Evolutionary conservation across 352 stramenopile genomes (phyloP), one percentile per base, ranked within the genome.

Genomic region (Phytophthora megakarya): DNA sequence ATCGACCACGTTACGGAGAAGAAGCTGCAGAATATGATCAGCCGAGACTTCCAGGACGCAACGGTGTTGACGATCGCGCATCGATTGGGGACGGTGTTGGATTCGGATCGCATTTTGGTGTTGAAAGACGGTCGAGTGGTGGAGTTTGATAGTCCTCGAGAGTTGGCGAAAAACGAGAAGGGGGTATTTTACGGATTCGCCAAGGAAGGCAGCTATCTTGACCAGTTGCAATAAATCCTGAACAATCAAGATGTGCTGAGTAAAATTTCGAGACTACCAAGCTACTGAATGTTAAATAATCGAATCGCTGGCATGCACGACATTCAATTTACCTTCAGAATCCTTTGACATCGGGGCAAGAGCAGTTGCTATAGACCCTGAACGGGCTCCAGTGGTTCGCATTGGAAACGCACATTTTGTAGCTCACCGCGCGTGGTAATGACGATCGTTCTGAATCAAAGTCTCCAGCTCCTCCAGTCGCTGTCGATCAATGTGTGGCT

Each of bases 11-110:
- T 78, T 12, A 98, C 81, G 8, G 86, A 93, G 50, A 49, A 75
- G 37, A 37, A 37, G 15, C 58, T 94, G 30, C 84, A 95, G 53
- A 43, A 70, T 12, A 72, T 90, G 13, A 97, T 98, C 60, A 81
- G 76, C 18, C 65, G 65, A n/a, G 76, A 77, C 10, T 99, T 99
- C 61, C 67, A 61, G 10, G 56, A 85, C 13, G 97, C 85, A 16
- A 99, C 97, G 0, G 75, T 98, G 40, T 65, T 99, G 1, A 98
- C 94, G 1, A 98, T 99, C 48, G 97, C 97, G 18, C 97, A 99
- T 76, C 86, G 97, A 1, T 64, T 99, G n/a, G 85, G 99, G 58
- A 99, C 96, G 7, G 95, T 99, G 28, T 90, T 99, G 68, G 93
- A 99, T 69, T 73, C 73, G n/a, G 61, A 81, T 32, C 49, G 62